A percentile compares a stretch with the other conserved stretches of the same genome.
phyloP scores from a whole-genome alignment of 495 filamentous ascomycete genomes.

The Tuber aestivum region DNA sequence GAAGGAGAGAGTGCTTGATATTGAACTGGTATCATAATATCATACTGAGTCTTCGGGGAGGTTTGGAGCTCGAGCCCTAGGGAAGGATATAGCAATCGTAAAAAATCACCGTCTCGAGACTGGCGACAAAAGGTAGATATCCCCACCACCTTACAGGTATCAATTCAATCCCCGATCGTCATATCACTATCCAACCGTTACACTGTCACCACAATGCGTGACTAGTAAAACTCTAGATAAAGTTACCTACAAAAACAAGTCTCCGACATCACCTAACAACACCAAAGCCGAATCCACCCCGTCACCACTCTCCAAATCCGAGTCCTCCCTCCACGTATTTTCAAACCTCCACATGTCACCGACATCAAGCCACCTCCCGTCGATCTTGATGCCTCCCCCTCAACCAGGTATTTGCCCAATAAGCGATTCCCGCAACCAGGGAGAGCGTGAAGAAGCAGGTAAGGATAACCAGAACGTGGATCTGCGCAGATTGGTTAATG shows the following conservation, averaged over 20 bases:
- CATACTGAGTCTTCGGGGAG: too few species aligned
- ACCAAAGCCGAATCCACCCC: background rate
- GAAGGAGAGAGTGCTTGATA: too few species aligned
- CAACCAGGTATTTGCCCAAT: background rate
- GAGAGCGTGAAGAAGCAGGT: background rate
- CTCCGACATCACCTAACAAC: background rate
- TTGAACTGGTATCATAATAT: too few species aligned
- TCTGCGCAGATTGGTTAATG: background rate
- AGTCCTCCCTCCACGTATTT: background rate
- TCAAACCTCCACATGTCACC: background rate
- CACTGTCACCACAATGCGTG: too few species aligned
- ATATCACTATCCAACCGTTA: too few species aligned
- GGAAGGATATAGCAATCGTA: too few species aligned
- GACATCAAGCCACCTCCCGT: background rate
- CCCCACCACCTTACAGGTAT: too few species aligned
- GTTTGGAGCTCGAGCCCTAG: too few species aligned
- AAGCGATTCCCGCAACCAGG: background rate
- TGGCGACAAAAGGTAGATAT: too few species aligned
- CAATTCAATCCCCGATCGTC: too few species aligned
- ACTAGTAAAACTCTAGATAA: background rate
- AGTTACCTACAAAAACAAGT: background rate
- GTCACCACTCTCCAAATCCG: background rate
- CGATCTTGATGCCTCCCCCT: too few species aligned
- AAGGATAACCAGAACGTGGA: background rate
- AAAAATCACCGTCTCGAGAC: too few species aligned